Evolutionary conservation across 2,329 filamentous ascomycete species (phyloP), one percentile per base, ranked within the genome.

Genomic region (Diplodia mutila): DNA sequence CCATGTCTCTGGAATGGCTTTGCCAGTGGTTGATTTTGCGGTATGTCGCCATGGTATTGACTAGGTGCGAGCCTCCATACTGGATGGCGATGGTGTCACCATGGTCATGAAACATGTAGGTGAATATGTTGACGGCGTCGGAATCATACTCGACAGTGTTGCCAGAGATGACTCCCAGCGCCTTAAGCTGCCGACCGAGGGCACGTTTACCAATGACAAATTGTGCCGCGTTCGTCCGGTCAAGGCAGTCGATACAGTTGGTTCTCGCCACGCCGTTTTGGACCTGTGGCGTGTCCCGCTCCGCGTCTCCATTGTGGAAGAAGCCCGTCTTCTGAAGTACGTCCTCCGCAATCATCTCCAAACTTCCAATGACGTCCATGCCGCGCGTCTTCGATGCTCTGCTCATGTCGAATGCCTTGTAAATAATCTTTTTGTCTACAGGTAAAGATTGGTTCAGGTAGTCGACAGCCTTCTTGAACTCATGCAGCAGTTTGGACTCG

Each of bases 1-100:
- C 94, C 94, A 99, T 98, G 78, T 99, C 95, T 72, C 95, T 87
- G 2, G 94, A 97, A 78, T 97, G 93, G 73, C 93, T 97, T 27
- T 93, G 97, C 95, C 95, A 99, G 77, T 98, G 94, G 72, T 98
- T 98, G 77, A 97, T 97, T 80, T 98, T 98, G 67, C 95, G 91
- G 78, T 99, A 99, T 4, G 95, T 99, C 71, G 97, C 94, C 94
- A 99, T 98, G 0, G 95, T 99, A 77, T 99, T 99, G 73, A 99
- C 95, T 0, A 99, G 86, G 78, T 99, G 95, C 2, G 94, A 98
- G 11, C 95, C 95, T 67, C 95, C 95, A 73, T 99, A 99, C 77
- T 99, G 95, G 65, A 98, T 91, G 0, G 95, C 95, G 74, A 99
- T 98, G 4, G 94, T 97, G 78, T 99, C 95, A 67, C 95, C 95